A percentile compares a stretch with the other conserved stretches of the same genome.
These are phyloP conservation scores for Paxillus rubicundulus DNA, from an alignment of 768 basidiomycete genomes.

Conservation along the genomic window DNA sequence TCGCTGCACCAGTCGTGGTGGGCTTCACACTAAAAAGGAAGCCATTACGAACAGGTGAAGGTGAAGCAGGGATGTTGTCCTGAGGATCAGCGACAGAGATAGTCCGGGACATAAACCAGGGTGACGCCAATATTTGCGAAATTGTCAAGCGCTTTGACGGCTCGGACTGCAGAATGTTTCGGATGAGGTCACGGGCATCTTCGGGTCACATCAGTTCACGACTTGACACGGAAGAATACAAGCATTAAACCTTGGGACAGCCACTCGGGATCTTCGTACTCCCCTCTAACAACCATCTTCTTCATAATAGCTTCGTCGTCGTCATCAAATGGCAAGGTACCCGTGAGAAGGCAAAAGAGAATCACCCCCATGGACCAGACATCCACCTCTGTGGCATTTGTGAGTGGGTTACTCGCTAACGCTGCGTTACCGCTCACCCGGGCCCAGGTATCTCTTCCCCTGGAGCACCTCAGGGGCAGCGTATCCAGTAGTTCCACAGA, in stretches of 20 bases:
- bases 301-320: conserved; percentile 86
- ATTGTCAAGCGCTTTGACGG: conserved; percentile 74
- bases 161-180: conserved; percentile 73
- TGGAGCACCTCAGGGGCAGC: conserved; percentile 91
- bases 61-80: conserved; percentile 26
- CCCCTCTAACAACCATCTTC: conserved; percentile 75
- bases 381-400: conserved; percentile 72
- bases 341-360: conserved; percentile 84
- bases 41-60: conserved; percentile 31
- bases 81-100: conserved; percentile 7
- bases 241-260: conserved; percentile 68
- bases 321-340: conserved; percentile 87
- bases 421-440: conserved; percentile 50
- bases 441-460: conserved; percentile 86
- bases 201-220: conserved; percentile 8
- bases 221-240: neutral
- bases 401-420: conserved; percentile 8
- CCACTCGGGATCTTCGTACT: conserved; percentile 93
- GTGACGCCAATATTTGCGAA: conserved; percentile 78
- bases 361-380: conserved; percentile 95
- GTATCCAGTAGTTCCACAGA: conserved; percentile 93
- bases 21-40: conserved; percentile 28
- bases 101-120: conserved; percentile 69
- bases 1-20: conserved; percentile 6
- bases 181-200: conserved; percentile 88